Percentiles rank a stretch among this genome's conserved stretches.
Evolutionary conservation across 169 alveolate genomes (phyloP).

Genomic region (Plasmodium yoelii): DNA sequence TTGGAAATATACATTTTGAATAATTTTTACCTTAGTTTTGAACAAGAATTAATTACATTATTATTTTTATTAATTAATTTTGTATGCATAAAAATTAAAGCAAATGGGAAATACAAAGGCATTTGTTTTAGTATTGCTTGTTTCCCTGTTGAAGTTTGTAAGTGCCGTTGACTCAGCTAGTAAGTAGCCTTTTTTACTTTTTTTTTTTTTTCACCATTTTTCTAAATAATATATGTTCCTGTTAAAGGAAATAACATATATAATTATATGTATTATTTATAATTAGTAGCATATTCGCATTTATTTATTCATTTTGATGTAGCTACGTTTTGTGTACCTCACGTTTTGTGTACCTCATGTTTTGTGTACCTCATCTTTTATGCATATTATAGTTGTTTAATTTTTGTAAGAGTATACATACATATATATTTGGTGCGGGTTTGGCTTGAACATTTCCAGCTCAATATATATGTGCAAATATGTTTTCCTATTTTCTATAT

Average conservation of each 20-base stretch:
- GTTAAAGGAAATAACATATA: background rate
- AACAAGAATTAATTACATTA: background rate
- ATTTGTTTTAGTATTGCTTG: constrained; percentile 7
- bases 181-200: constrained; percentile 14
- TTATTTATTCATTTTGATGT: background rate
- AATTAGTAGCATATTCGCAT: background rate
- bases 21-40: background rate
- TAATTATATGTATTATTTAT: background rate
- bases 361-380: background rate
- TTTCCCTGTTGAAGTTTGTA: constrained; percentile 22
- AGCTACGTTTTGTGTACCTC: no score
- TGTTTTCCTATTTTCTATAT: background rate
- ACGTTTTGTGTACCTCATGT: no score
- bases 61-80: constrained; percentile 17
- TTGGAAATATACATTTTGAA: no score
- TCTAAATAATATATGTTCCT: background rate
- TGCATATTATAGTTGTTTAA: no score
- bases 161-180: constrained; percentile 38
- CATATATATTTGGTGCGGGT: no score
- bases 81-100: constrained; percentile 9
- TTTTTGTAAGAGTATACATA: no score
- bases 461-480: background rate
- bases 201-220: background rate
- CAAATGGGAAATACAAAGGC: constrained; percentile 37
- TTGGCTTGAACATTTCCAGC: no score